A percentile compares a stretch with the other conserved stretches of the same genome.
These are phyloP conservation scores for Russula olivacea DNA, from an alignment of 768 basidiomycete species.

Conservation along the genomic window DNA sequence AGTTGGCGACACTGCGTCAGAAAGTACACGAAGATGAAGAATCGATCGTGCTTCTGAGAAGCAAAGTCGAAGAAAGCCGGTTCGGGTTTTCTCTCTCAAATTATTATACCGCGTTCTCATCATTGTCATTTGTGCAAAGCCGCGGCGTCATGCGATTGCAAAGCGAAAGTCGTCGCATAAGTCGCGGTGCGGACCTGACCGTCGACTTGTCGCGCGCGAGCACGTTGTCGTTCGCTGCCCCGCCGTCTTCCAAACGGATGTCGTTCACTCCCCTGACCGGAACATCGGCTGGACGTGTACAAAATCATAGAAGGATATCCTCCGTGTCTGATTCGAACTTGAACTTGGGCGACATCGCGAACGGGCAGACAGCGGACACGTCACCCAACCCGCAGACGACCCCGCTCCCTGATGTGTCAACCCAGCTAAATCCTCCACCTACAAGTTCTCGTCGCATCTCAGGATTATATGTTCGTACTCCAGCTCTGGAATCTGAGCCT, in stretches of 20 bases:
- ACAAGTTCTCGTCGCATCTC: slow-evolving; percentile 39
- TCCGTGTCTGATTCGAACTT: slow-evolving; percentile 56
- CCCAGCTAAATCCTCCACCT: slow-evolving; percentile 28
- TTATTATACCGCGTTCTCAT: slow-evolving; percentile 7
- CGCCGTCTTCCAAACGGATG: slow-evolving; percentile 58
- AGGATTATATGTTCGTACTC: slow-evolving; percentile 47
- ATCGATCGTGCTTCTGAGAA: slow-evolving; percentile 64
- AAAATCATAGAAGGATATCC: slow-evolving; percentile 60
- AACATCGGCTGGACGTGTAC: slow-evolving; percentile 39
- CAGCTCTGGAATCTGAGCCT: slow-evolving; percentile 39
- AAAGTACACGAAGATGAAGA: slow-evolving; percentile 64
- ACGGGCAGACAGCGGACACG: slow-evolving; percentile 29
- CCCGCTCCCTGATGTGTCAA: slow-evolving; percentile 25
- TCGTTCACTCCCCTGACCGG: slow-evolving; percentile 73
- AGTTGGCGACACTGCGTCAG: slow-evolving; percentile 27
- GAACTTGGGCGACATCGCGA: slow-evolving; percentile 32
- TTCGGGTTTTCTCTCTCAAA: slow-evolving; percentile 31
- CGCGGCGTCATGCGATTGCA: slow-evolving; percentile 85
- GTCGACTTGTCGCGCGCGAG: slow-evolving; percentile 53
- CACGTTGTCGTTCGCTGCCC: slow-evolving; percentile 35
- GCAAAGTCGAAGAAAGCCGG: slow-evolving; percentile 89
- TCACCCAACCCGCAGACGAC: slow-evolving; percentile 18
- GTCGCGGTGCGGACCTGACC: slow-evolving; percentile 41
- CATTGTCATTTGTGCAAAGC: slow-evolving; percentile 39
- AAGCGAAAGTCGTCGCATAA: slow-evolving; percentile 64